Conservation (phyloP, 768 basidiomycete species). For the Termitomyces heimii region DNA sequence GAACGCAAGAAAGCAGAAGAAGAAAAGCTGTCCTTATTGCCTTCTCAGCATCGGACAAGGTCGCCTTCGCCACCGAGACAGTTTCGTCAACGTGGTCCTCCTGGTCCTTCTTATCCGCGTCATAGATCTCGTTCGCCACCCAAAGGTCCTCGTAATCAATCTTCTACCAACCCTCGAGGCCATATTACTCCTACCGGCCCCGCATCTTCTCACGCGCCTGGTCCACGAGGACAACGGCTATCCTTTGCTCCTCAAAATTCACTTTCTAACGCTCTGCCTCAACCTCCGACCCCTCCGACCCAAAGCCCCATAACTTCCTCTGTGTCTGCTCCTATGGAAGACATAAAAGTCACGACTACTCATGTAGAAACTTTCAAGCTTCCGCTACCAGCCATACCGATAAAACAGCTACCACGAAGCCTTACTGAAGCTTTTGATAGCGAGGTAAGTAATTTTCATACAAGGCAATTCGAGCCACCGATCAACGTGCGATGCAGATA, state of each 20-base stretch:
- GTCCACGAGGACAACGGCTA: constrained; percentile 15
- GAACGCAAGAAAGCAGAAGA: not conserved
- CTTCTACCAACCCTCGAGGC: constrained; percentile 12
- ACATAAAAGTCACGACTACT: not conserved
- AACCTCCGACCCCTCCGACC: not conserved
- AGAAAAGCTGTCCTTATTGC: not conserved
- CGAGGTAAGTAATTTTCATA: constrained; percentile 6
- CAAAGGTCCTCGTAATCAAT: constrained; percentile 28
- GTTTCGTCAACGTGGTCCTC: constrained; percentile 13
- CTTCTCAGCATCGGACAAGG: constrained; percentile 7
- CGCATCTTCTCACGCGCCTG: constrained; percentile 13
- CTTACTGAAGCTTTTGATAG: constrained; percentile 19
- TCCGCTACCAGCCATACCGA: constrained; percentile 25
- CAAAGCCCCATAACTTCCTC: constrained; percentile 1
- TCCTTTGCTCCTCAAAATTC: constrained; percentile 4
- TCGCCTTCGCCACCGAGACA: constrained; percentile 21
- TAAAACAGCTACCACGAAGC: constrained; percentile 19
- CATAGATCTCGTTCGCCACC: constrained; percentile 31
- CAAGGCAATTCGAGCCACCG: not conserved
- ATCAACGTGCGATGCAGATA: constrained; percentile 17
- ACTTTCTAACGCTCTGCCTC: not conserved
- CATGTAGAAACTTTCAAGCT: constrained; percentile 1
- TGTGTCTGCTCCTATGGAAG: constrained; percentile 1
- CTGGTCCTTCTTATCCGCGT: constrained; percentile 14
- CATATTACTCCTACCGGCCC: constrained; percentile 13